Base-by-base conservation (phyloP, 345 rosid species). In the Carallia brachiata region DNA sequence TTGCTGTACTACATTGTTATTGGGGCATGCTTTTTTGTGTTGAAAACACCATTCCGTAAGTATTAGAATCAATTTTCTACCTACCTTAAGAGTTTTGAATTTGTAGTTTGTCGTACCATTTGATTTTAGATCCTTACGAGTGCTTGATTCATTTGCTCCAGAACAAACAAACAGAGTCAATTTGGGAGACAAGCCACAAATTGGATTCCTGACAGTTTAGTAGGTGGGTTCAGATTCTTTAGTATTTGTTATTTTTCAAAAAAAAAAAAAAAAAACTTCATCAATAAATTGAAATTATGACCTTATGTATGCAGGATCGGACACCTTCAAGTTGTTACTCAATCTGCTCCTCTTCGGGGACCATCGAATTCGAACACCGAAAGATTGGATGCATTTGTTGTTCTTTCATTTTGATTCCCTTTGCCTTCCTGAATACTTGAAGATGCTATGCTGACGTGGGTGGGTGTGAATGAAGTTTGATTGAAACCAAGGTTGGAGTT, bases 401-500 rank as follows among this genome's bases (percentile, higher is more conserved):
- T 77, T 79, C 83, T 70, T 74, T 81, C 61, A 39, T 53, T 70
- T 59, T 9, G 60, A n/a, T 63, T 10, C 63, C 39, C 18, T 1
- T 67, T 1, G 50, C 72, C 75, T 53, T 66, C 60, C 60, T 40
- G 67, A 73, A 78, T 55, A 56, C 65, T 1, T 32, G 34, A 32
- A 32, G 34, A 32, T 32, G 61, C 39, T 50, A 44, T 27, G 66
- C 61, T 52, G 77, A 73, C 53, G 74, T 27, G 31, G 74, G 74
- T 27, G 31, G 74, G 57, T 54, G 70, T 66, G 36, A 32, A 69
- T 61, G 80, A 37, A 62, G 81, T 91, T 64, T 73, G 69, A 77
- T 78, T 89, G 77, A 93, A 91, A 77, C 90, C 94, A 62, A 88
- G 92, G 96, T 63, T 93, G 70, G 91, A 92, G 96, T 63, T 93